Conservation (phyloP, 805 yeast species). For the Saturnispora saitoi region DNA sequence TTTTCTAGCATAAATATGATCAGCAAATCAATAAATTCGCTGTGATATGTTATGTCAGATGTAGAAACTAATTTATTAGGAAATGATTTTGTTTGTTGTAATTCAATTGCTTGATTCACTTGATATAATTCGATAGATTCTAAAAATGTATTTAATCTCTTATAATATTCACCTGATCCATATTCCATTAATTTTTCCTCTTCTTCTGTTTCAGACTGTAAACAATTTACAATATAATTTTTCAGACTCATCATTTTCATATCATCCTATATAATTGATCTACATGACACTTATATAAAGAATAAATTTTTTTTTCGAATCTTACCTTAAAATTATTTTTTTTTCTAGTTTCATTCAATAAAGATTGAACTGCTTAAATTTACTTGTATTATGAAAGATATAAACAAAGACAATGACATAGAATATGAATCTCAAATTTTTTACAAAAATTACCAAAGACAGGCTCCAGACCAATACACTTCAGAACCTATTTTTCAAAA, state of each 20-base stretch:
- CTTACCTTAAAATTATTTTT: background rate
- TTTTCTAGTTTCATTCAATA: background rate
- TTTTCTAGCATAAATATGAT: slow-evolving; percentile 26
- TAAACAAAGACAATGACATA: slow-evolving; percentile 19
- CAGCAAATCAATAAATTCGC: slow-evolving; percentile 36
- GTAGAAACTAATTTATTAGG: slow-evolving; percentile 10
- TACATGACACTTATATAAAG: background rate
- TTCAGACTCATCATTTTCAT: slow-evolving; percentile 1
- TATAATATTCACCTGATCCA: slow-evolving; percentile 8
- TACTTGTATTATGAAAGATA: background rate
- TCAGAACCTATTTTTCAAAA: slow-evolving; percentile 25
- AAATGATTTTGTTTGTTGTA: background rate
- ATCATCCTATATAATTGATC: background rate
- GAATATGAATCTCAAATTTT: slow-evolving; percentile 36
- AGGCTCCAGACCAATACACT: slow-evolving; percentile 25
- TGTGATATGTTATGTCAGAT: slow-evolving; percentile 16
- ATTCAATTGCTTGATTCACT: background rate
- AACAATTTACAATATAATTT: background rate
- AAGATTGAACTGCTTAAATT: background rate
- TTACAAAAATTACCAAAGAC: slow-evolving; percentile 33
- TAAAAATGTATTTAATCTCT: background rate
- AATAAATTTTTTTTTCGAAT: background rate
- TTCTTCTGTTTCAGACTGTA: background rate
- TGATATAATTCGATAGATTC: background rate
- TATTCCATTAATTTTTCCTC: background rate